A percentile compares a stretch with the other conserved stretches of the same genome.
Conservation (phyloP, 495 filamentous ascomycete genomes). For the Lophiostoma macrostomum region DNA sequence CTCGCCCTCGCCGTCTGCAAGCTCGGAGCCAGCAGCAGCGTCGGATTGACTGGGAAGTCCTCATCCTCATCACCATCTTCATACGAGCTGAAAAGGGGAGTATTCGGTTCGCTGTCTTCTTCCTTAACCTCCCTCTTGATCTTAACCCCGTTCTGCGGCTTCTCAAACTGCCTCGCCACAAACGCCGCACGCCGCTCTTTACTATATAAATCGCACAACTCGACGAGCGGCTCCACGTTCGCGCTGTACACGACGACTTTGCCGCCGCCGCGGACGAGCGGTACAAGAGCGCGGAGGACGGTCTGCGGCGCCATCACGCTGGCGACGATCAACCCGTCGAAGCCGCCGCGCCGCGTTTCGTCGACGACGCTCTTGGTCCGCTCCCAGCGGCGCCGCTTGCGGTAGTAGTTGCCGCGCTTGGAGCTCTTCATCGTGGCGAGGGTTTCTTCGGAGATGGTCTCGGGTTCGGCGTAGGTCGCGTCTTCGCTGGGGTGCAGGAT, state of each 20-base stretch:
- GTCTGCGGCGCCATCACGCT: slow-evolving; percentile 74
- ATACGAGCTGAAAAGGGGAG: too few species aligned
- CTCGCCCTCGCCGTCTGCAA: slow-evolving; percentile 74
- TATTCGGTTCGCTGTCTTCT: slow-evolving; percentile 7
- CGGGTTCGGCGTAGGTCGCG: slow-evolving; percentile 62
- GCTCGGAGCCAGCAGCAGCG: slow-evolving; percentile 70
- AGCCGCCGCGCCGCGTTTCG: slow-evolving; percentile 68
- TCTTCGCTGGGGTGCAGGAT: slow-evolving; percentile 72
- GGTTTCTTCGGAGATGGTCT: slow-evolving; percentile 49
- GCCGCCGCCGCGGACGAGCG: slow-evolving; percentile 77
- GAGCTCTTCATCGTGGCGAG: slow-evolving; percentile 67
- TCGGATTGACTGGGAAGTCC: slow-evolving; percentile 77
- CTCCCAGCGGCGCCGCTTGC: slow-evolving; percentile 80
- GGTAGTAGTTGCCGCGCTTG: slow-evolving; percentile 75
- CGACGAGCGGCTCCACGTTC: slow-evolving; percentile 69
- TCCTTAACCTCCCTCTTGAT: slow-evolving; percentile 18
- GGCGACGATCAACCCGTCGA: slow-evolving; percentile 79
- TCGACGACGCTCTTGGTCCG: slow-evolving; percentile 65
- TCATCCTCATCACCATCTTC: slow-evolving; percentile 41
- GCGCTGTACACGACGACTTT: slow-evolving; percentile 81
- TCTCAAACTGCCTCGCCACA: slow-evolving; percentile 38
- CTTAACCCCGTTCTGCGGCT: slow-evolving; percentile 11
- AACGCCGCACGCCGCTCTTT: slow-evolving; percentile 72
- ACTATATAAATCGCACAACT: slow-evolving; percentile 75
- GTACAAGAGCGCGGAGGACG: slow-evolving; percentile 68